A percentile compares a stretch with the other conserved stretches of the same genome.
Conservation (phyloP, 2,329 filamentous ascomycete genomes). For the Phaeoacremonium minimum region DNA sequence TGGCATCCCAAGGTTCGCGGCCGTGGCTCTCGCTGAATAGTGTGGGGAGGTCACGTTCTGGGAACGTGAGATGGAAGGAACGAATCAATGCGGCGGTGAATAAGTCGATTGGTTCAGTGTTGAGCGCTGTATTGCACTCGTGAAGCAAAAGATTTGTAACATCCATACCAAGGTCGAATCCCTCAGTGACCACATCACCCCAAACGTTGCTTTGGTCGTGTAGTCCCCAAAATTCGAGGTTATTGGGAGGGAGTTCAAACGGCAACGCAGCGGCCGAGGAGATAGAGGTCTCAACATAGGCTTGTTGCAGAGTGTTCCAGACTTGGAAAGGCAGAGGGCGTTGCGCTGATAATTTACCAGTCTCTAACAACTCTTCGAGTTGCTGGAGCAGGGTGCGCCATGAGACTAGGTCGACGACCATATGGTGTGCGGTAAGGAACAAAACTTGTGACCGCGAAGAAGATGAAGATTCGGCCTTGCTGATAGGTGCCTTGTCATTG, state of each 20-base stretch:
- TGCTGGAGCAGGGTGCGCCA: conserved; percentile 40
- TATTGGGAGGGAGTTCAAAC: not conserved
- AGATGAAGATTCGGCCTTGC: no score
- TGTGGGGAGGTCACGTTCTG: conserved; percentile 23
- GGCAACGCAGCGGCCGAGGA: conserved; percentile 6
- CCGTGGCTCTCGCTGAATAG: conserved; percentile 38
- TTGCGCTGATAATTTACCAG: conserved; percentile 2
- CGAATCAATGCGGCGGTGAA: conserved; percentile 25
- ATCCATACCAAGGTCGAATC: conserved; percentile 33
- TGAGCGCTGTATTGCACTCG: conserved; percentile 20
- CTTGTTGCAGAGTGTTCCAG: conserved; percentile 29
- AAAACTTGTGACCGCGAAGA: conserved; percentile 21
- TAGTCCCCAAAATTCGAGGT: conserved; percentile 19
- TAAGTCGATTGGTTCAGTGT: conserved; percentile 31
- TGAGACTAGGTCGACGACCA: conserved; percentile 38
- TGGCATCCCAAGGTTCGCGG: conserved; percentile 26
- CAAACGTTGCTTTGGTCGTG: conserved; percentile 13
- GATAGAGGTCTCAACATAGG: conserved; percentile 16
- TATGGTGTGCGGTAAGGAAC: conserved; percentile 27
- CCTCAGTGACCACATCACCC: conserved; percentile 16
- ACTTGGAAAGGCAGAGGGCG: conserved; percentile 25
- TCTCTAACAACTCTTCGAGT: conserved; percentile 30
- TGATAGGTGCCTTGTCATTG: no score
- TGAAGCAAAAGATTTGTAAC: conserved; percentile 16
- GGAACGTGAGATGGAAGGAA: conserved; percentile 29